phyloP scores from a whole-genome alignment of 768 basidiomycete genomes.

The Postia placenta region DNA sequence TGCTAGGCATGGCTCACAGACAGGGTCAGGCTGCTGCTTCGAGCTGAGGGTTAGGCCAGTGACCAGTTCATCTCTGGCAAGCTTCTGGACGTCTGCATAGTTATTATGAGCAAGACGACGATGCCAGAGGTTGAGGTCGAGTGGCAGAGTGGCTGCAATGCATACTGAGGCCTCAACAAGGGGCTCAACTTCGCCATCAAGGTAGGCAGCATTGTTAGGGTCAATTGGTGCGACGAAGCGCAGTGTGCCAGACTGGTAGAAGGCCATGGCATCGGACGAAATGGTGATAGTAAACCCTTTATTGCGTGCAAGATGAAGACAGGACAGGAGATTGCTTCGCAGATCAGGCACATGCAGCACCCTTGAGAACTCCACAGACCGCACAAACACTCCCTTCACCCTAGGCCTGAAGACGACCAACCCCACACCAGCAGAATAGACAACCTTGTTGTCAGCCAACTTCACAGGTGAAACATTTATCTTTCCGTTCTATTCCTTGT shows the following conservation, averaged over 20 bases:
- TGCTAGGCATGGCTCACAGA: constrained; percentile 16
- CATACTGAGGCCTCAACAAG: neutral
- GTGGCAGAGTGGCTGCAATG: neutral
- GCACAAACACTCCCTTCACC: neutral
- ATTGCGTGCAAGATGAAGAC: constrained; percentile 20
- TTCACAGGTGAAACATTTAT: neutral
- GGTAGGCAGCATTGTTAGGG: neutral
- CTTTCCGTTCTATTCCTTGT: no score
- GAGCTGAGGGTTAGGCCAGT: constrained; percentile 10
- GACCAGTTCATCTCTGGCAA: constrained; percentile 11
- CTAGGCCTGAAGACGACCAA: neutral
- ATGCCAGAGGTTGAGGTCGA: constrained; percentile 18
- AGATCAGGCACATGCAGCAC: neutral
- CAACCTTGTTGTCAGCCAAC: neutral
- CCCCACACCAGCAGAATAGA: neutral
- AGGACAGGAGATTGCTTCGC: constrained; percentile 7
- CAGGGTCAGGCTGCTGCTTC: constrained; percentile 9
- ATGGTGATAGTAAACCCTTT: constrained; percentile 12
- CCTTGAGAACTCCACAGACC: neutral
- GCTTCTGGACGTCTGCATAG: constrained; percentile 3
- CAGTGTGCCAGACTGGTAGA: neutral
- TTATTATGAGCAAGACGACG: constrained; percentile 18
- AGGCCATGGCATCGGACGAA: constrained; percentile 5
- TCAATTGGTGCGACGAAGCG: neutral
- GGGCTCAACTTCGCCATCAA: constrained; percentile 3